Conservation (phyloP, 2,329 filamentous ascomycete genomes). For the Cordyceps tenuipes region DNA sequence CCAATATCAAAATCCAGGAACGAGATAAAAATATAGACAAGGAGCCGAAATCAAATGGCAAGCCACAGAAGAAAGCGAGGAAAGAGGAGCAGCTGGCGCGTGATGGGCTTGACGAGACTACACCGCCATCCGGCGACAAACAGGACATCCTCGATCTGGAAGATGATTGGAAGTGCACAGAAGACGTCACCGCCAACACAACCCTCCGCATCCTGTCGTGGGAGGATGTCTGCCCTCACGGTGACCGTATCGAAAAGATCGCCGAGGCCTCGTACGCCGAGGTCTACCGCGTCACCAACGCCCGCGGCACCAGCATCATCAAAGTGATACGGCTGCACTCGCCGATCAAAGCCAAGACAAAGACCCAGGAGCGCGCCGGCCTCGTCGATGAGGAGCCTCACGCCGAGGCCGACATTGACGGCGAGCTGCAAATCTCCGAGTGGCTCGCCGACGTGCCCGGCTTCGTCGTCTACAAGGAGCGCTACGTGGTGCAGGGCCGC, state of each 20-base stretch:
- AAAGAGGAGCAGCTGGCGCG: neutral
- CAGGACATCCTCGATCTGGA: constrained; percentile 10
- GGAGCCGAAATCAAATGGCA: neutral
- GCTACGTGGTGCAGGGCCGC: constrained; percentile 50
- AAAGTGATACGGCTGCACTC: constrained; percentile 54
- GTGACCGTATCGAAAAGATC: constrained; percentile 51
- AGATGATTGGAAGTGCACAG: neutral
- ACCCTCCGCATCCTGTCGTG: constrained; percentile 41
- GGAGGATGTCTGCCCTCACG: constrained; percentile 47
- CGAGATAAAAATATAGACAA: neutral
- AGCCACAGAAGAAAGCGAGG: neutral
- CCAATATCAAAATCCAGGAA: constrained; percentile 18
- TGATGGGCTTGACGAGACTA: neutral
- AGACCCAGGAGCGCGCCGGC: constrained; percentile 43
- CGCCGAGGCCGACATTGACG: constrained; percentile 43
- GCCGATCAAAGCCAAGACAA: constrained; percentile 50
- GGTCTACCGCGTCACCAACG: constrained; percentile 54
- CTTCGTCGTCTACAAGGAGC: constrained; percentile 58
- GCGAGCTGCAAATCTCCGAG: constrained; percentile 56
- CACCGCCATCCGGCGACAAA: neutral
- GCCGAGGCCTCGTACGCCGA: constrained; percentile 60
- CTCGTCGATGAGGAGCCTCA: constrained; percentile 53
- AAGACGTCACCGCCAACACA: neutral
- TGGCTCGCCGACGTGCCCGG: constrained; percentile 56
- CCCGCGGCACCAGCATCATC: constrained; percentile 54